Percentiles rank a stretch among this genome's conserved stretches.
Conservation (phyloP, 768 basidiomycete species). For the Lactifluus volemus region DNA sequence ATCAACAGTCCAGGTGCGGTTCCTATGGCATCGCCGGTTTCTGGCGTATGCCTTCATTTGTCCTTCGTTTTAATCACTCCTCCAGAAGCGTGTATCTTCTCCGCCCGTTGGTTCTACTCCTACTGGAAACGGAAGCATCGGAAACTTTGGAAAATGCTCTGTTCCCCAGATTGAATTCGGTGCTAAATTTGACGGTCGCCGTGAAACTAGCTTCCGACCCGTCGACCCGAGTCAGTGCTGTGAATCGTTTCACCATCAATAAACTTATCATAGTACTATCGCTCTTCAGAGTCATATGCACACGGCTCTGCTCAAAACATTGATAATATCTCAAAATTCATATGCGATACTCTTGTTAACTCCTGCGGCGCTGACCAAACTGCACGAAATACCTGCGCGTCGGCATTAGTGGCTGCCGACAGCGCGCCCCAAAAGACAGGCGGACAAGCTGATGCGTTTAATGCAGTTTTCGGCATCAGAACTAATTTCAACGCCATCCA, state of each 20-base stretch:
- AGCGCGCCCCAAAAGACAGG: constrained; percentile 18
- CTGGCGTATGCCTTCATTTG: background rate
- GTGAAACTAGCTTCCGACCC: constrained; percentile 48
- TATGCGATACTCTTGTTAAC: constrained; percentile 49
- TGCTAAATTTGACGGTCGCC: constrained; percentile 44
- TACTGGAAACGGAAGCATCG: constrained; percentile 8
- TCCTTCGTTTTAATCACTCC: background rate
- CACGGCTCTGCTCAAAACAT: constrained; percentile 56
- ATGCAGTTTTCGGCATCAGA: constrained; percentile 44
- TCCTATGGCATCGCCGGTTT: background rate
- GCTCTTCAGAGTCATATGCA: constrained; percentile 27
- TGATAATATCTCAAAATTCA: constrained; percentile 48
- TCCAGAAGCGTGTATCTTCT: background rate
- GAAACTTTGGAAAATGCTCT: constrained; percentile 47
- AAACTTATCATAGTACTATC: constrained; percentile 29
- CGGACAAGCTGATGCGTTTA: constrained; percentile 34
- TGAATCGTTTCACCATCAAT: background rate
- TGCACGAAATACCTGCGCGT: constrained; percentile 42
- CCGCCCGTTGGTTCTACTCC: background rate
- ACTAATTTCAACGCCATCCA: constrained; percentile 25
- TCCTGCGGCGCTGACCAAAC: constrained; percentile 45
- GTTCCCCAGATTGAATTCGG: constrained; percentile 49
- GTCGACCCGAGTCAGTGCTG: constrained; percentile 33
- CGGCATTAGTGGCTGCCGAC: constrained; percentile 28
- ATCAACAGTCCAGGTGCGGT: background rate